phyloP scores from a whole-genome alignment of 495 filamentous ascomycete genomes.

The Penicillium atrosanguineum region DNA sequence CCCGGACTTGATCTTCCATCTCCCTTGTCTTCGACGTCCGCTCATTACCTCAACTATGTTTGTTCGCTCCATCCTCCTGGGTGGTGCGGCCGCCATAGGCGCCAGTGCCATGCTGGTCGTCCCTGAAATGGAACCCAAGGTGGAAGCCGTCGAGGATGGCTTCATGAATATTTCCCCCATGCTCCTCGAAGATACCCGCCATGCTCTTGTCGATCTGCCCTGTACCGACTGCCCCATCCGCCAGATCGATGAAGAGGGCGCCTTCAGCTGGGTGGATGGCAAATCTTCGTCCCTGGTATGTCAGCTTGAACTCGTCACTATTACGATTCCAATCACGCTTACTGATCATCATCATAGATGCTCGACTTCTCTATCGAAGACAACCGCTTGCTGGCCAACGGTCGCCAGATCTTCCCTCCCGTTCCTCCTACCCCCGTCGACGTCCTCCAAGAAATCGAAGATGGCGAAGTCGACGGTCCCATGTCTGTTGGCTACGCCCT shows the following conservation, averaged over 20 bases:
- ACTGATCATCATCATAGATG: conserved; percentile 21
- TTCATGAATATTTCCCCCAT: conserved; percentile 28
- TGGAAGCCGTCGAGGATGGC: conserved; percentile 25
- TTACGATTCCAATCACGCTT: background rate
- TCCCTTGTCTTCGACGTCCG: conserved; percentile 19
- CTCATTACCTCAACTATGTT: conserved; percentile 37
- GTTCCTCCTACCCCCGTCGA: conserved; percentile 32
- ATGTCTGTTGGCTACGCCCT: conserved; percentile 43
- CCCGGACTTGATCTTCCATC: background rate
- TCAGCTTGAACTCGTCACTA: background rate
- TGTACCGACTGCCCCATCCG: conserved; percentile 50
- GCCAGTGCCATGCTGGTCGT: conserved; percentile 49
- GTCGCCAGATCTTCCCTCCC: conserved; percentile 49
- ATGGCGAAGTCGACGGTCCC: conserved; percentile 36
- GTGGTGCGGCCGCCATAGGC: conserved; percentile 40
- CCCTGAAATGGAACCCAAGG: conserved; percentile 36
- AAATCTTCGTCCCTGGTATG: conserved; percentile 40
- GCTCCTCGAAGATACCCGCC: conserved; percentile 27
- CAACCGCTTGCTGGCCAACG: conserved; percentile 46
- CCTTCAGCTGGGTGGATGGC: conserved; percentile 36
- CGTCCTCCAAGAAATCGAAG: conserved; percentile 34
- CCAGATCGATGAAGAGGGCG: conserved; percentile 28
- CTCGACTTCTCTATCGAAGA: conserved; percentile 44
- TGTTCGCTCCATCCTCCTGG: conserved; percentile 41
- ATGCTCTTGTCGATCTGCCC: conserved; percentile 35